A percentile compares a stretch with the other conserved stretches of the same genome.
phyloP scores from a whole-genome alignment of 164 flowering plant genomes.

The Chloranthus sessilifolius region DNA sequence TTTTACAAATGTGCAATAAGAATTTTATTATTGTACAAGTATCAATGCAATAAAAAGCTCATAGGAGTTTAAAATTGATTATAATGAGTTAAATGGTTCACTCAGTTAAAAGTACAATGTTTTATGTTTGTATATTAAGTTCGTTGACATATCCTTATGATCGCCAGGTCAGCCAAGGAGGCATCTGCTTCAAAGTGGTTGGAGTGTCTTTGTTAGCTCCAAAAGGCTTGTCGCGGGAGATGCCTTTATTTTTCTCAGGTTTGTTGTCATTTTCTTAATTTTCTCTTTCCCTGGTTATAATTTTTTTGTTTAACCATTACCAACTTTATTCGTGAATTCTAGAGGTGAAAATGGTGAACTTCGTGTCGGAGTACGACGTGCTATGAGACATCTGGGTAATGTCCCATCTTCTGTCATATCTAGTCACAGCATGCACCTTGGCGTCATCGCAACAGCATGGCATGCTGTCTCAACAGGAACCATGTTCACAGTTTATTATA shows the following conservation, averaged over 20 bases:
- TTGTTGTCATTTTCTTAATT: conserved; percentile 6
- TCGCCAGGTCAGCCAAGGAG: conserved; percentile 92
- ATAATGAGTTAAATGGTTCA: too few relatives aligned
- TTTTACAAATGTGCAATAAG: too few relatives aligned
- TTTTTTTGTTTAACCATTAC: neutral
- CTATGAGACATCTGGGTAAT: conserved; percentile 88
- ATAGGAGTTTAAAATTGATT: too few relatives aligned
- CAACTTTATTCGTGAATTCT: conserved; percentile 1
- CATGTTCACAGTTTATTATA: conserved; percentile 74
- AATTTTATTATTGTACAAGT: too few relatives aligned
- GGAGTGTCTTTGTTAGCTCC: conserved; percentile 99
- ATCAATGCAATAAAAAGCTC: too few relatives aligned
- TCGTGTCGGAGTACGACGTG: conserved; percentile 93
- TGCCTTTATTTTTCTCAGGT: conserved; percentile 98
- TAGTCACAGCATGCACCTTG: conserved; percentile 41
- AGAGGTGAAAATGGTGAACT: conserved; percentile 83
- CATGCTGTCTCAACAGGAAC: conserved; percentile 61
- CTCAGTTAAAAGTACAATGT: too few relatives aligned
- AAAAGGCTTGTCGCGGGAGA: conserved; percentile 99
- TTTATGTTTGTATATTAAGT: too few relatives aligned
- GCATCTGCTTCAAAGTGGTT: conserved; percentile 97
- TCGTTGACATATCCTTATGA: too few relatives aligned
- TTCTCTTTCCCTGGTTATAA: neutral
- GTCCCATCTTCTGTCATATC: conserved; percentile 63
- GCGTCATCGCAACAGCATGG: conserved; percentile 95